Conservation (phyloP, 2,329 filamentous ascomycete species). For the Akanthomyces muscarius region DNA sequence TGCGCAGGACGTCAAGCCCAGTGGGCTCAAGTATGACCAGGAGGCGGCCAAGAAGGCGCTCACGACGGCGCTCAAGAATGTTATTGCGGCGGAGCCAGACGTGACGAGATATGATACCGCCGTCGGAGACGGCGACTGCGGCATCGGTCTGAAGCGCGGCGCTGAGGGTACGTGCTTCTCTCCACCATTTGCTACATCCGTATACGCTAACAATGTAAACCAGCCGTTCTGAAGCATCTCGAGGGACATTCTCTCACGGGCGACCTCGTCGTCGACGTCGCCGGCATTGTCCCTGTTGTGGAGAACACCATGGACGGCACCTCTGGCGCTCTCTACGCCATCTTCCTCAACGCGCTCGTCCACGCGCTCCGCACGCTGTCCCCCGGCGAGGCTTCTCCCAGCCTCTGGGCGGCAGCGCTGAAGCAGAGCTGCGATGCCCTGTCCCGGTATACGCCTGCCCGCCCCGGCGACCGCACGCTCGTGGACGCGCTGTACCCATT, state of each 20-base stretch:
- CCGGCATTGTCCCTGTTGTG: conserved; percentile 50
- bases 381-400: conserved; percentile 32
- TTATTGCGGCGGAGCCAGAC: conserved; percentile 66
- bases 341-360: conserved; percentile 84
- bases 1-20: conserved; percentile 36
- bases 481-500: conserved; percentile 90
- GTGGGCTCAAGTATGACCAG: conserved; percentile 52
- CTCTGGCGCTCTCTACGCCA: conserved; percentile 63
- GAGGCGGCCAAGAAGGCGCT: conserved; percentile 48
- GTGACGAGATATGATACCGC: conserved; percentile 74
- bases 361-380: conserved; percentile 50
- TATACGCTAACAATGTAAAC: conserved; percentile 21
- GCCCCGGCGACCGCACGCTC: conserved; percentile 82
- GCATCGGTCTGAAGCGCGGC: conserved; percentile 78
- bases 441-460: conserved; percentile 81
- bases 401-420: conserved; percentile 61
- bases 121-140: conserved; percentile 88
- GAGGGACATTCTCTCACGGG: conserved; percentile 41
- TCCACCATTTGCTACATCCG: not conserved
- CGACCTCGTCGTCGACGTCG: conserved; percentile 50
- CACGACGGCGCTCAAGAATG: conserved; percentile 52
- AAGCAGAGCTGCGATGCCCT: conserved; percentile 67
- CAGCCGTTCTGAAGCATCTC: conserved; percentile 52
- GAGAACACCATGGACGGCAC: conserved; percentile 60
- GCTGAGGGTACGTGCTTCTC: conserved; percentile 58